phyloP scores from a whole-genome alignment of 805 yeast genomes.

The Cyberlindnera mrakii region DNA sequence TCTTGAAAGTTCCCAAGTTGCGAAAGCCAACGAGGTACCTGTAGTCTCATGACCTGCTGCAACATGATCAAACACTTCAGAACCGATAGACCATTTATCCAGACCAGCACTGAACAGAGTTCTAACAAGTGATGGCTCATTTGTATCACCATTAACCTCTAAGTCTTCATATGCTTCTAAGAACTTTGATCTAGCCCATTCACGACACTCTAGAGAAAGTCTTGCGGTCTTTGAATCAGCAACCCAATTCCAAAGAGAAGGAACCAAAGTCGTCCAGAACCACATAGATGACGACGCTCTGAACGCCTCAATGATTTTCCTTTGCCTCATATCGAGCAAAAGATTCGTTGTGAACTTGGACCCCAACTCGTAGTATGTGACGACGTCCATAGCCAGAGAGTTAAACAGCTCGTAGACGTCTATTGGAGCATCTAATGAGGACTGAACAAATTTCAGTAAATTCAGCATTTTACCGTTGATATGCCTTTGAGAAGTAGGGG shows the following conservation, averaged over 20 bases:
- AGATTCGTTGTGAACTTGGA: constrained; percentile 38
- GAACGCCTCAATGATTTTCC: constrained; percentile 38
- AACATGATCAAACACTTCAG: constrained; percentile 55
- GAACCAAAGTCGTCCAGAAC: constrained; percentile 61
- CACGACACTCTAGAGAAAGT: constrained; percentile 34
- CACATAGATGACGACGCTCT: constrained; percentile 49
- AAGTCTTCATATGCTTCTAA: constrained; percentile 16
- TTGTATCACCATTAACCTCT: constrained; percentile 12
- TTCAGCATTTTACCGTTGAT: constrained; percentile 29
- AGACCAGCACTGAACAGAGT: constrained; percentile 21
- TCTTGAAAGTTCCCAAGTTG: constrained; percentile 52
- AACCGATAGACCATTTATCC: constrained; percentile 29
- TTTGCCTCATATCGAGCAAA: constrained; percentile 33
- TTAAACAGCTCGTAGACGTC: constrained; percentile 62
- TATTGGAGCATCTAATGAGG: constrained; percentile 24
- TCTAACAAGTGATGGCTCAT: constrained; percentile 15
- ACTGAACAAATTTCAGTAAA: constrained; percentile 16
- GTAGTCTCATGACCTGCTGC: constrained; percentile 79
- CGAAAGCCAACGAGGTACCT: constrained; percentile 55
- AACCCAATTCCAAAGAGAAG: constrained; percentile 44
- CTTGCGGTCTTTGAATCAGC: constrained; percentile 34
- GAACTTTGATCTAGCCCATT: constrained; percentile 37
- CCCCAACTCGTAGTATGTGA: constrained; percentile 57
- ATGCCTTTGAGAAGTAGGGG: constrained; percentile 27
- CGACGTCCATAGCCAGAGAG: constrained; percentile 67